Base-by-base conservation (phyloP, 257 asterid genomes). In the Buddleja alternifolia region DNA sequence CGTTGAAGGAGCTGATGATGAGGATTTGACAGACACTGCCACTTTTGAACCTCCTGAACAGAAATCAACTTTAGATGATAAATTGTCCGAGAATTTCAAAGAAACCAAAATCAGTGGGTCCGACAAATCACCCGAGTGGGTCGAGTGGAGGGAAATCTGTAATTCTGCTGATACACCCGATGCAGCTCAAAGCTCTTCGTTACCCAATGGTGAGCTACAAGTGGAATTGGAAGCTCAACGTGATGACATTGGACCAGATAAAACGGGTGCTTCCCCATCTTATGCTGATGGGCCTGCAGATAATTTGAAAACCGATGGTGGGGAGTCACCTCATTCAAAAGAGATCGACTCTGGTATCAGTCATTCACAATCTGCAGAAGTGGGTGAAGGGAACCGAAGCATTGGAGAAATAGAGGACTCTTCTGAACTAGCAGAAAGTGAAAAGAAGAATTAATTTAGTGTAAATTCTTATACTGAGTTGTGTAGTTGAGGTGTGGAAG, bases 61-160 rank as follows among this genome's bases (percentile, higher is more conserved):
- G 15, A 67, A 78, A 46, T 77, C 82, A 50, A 40, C 69, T 67
- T 40, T 46, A n/a, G 80, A 69, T 29, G 87, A 75, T 62, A 40
- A 75, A 70, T 72, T 64, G 68, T 65, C 77, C 0, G 87, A 70
- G 59, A 68, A 66, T 40, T 45, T 51, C 29, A 63, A 44, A 63
- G 81, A 82, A 67, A 69, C 74, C 51, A 75, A 65, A 63, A 58
- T 71, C 6, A 66, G 61, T 47, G 85, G 73, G 42, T 41, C 74
- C 48, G 85, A 77, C 46, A 90, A 83, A 52, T 79, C 84, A 42
- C 74, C 87, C 3, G 96, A 86, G 65, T 78, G 84, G 89, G 87
- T 79, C 7, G 88, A 86, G 73, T 83, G 92, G 86, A 83, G 84
- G 71, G 95, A 83, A 59, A 80, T 70, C 23, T 61, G 75, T 0